Base-by-base conservation (phyloP, 2,329 filamentous ascomycete genomes). In the Fusarium sarcochroum region DNA sequence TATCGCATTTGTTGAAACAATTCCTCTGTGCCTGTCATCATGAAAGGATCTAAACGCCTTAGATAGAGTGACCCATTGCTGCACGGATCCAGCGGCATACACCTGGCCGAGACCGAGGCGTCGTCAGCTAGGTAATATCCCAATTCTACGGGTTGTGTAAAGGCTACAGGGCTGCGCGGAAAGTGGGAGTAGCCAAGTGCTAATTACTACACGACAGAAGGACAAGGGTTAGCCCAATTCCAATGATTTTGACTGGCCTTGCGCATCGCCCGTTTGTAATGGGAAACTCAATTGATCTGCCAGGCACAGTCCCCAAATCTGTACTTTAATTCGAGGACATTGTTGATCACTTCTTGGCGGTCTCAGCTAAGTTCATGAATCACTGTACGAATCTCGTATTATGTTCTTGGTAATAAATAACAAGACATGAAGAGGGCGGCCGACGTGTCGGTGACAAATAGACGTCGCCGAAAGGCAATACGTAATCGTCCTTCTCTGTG, bases 91-190 rank as follows among this genome's bases (percentile, higher is more conserved):
- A 65, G 52, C 68, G 66, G 72, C 63, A 67, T 37, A 42, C 51
- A 50, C 62, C 69, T 64, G 63, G 70, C 61, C 63, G 66, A 73
- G 63, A 66, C 61, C 63, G 66, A 73, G 56, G 62, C 57, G 70
- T 69, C 72, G 72, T 74, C 72, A 72, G 71, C 72, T 23, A 60
- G 49, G 45, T 59, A 45, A 50, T 42, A 47, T 45, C 38, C 27
- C 10, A 30, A 20, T 57, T 37, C 17, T 40, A 38, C 37, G 32
- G 48, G 18, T 57, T 54, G 54, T 58, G 54, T 30, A 58, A 58
- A 58, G 54, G 20, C 58, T 63, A 23, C 42, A 54, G 30, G 40
- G 63, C 50, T 56, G 21, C 34, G 42, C 58, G 58, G 58, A 46
- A 69, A 58, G 66, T 69, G 66, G 68, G 66, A 61, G 58, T 51